phyloP scores from a whole-genome alignment of 2,329 filamentous ascomycete species.

The Thyridium curvatum region DNA sequence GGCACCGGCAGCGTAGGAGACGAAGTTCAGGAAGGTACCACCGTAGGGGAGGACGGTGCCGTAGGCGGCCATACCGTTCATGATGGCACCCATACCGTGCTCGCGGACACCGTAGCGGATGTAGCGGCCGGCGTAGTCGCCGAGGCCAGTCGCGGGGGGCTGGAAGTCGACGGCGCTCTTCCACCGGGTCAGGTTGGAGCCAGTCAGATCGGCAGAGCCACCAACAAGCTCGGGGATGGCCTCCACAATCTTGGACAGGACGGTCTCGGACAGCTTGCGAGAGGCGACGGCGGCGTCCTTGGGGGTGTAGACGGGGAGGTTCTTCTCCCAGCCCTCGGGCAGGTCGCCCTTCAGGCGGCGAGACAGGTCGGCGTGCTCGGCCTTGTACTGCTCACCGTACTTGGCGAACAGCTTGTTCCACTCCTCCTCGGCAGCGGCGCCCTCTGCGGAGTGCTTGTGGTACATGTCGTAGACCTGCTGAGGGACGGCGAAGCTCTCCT shows the following conservation, averaged over 20 bases:
- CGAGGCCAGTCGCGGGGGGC: slow-evolving; percentile 76
- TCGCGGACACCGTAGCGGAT: slow-evolving; percentile 88
- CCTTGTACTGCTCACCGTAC: slow-evolving; percentile 72
- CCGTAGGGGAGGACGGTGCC: slow-evolving; percentile 89
- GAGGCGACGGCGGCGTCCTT: slow-evolving; percentile 80
- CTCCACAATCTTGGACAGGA: slow-evolving; percentile 80
- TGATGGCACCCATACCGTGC: slow-evolving; percentile 86
- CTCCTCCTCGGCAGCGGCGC: slow-evolving; percentile 84
- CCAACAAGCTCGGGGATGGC: slow-evolving; percentile 86
- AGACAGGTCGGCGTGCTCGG: slow-evolving; percentile 72
- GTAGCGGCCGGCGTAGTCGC: slow-evolving; percentile 78
- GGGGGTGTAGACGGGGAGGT: slow-evolving; percentile 84
- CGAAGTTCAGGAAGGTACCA: slow-evolving; percentile 99
- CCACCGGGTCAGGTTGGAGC: slow-evolving; percentile 98
- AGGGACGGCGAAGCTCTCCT: slow-evolving; percentile 86
- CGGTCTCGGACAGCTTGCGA: slow-evolving; percentile 92
- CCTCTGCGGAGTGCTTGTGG: slow-evolving; percentile 75
- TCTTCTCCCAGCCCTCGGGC: slow-evolving; percentile 94
- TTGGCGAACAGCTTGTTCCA: slow-evolving; percentile 92
- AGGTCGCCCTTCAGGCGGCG: slow-evolving; percentile 79
- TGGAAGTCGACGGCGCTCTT: slow-evolving; percentile 98
- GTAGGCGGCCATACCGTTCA: slow-evolving; percentile 94
- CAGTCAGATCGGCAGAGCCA: slow-evolving; percentile 95
- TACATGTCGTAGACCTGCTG: slow-evolving; percentile 93
- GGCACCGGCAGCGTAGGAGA: slow-evolving; percentile 93